A percentile compares a stretch with the other conserved stretches of the same genome.
Evolutionary conservation across 2,329 filamentous ascomycete genomes (phyloP).

Genomic region (Cladophialophora exuberans): DNA sequence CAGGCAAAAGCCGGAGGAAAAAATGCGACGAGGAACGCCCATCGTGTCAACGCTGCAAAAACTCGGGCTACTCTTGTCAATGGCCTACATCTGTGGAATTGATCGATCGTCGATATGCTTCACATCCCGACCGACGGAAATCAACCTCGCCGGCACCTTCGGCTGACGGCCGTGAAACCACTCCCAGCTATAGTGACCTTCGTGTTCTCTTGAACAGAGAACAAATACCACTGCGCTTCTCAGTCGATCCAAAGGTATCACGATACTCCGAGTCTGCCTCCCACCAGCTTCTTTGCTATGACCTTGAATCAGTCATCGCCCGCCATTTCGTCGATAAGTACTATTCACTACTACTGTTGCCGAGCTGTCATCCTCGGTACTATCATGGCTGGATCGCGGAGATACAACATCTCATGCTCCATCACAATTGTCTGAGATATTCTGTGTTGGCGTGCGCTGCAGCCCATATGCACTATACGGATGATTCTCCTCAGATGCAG

Average conservation of each 20-base stretch:
- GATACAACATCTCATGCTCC: constrained; percentile 21
- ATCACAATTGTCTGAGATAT: constrained; percentile 20
- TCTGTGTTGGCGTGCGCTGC: constrained; percentile 24
- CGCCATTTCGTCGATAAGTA: constrained; percentile 25
- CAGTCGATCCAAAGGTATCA: constrained; percentile 7
- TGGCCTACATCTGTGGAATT: constrained; percentile 24
- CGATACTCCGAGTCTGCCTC: constrained; percentile 18
- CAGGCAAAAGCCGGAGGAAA: constrained; percentile 21
- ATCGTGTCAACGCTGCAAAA: constrained; percentile 12
- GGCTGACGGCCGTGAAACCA: not conserved
- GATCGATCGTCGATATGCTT: constrained; percentile 19
- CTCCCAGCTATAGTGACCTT: not conserved
- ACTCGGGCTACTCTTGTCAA: constrained; percentile 15
- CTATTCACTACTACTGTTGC: constrained; percentile 19
- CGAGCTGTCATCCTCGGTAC: constrained; percentile 22
- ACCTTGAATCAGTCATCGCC: constrained; percentile 22
- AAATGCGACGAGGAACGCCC: constrained; percentile 24
- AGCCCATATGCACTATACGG: constrained; percentile 23
- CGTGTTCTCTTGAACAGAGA: not conserved
- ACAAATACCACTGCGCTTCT: not conserved
- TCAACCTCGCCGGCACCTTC: not conserved
- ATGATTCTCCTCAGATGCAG: constrained; percentile 21
- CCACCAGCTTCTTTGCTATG: constrained; percentile 14
- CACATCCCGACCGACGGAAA: constrained; percentile 8
- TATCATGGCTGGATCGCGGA: constrained; percentile 24